phyloP scores from a whole-genome alignment of 1,284 basidiomycete genomes.

The Sporisorium graminicola region DNA sequence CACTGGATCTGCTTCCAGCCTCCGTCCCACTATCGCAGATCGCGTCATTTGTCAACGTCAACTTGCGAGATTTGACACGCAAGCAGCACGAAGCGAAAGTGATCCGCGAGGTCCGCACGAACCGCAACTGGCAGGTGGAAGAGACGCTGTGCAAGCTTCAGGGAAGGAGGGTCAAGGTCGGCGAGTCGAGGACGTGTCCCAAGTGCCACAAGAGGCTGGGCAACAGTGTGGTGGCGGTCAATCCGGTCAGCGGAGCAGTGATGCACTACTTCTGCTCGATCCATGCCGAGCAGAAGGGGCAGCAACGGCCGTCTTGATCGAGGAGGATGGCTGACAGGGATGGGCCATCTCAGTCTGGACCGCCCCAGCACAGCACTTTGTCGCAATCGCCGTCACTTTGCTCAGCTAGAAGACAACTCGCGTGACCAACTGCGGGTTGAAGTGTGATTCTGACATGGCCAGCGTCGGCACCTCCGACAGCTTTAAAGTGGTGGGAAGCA shows the following conservation, averaged over 20 bases:
- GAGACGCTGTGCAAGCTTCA: conserved; percentile 81
- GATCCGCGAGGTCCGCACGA: conserved; percentile 78
- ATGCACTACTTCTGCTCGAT: conserved; percentile 66
- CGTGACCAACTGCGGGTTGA: background rate
- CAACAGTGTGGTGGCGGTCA: conserved; percentile 93
- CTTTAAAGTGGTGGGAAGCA: background rate
- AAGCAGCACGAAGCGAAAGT: conserved; percentile 68
- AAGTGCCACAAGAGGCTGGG: conserved; percentile 95
- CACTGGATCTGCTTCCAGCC: conserved; percentile 87
- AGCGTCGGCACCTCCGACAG: background rate
- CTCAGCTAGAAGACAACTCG: background rate
- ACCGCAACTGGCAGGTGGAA: conserved; percentile 80
- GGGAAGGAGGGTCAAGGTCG: conserved; percentile 85
- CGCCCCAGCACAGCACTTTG: background rate
- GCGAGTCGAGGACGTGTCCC: conserved; percentile 87
- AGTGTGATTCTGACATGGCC: background rate
- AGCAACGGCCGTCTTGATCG: conserved; percentile 23
- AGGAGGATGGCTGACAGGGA: background rate
- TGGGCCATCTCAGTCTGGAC: too few species aligned
- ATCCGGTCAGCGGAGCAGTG: conserved; percentile 54
- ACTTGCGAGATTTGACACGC: conserved; percentile 46
- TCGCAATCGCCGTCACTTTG: background rate
- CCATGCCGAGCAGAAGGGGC: conserved; percentile 31
- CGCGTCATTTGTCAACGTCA: conserved; percentile 74
- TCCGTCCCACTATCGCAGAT: conserved; percentile 85